Evolutionary conservation across 208 protist genomes (phyloP), one percentile per base, ranked within the genome.

Genomic region (Blastocrithidia nonstop): DNA sequence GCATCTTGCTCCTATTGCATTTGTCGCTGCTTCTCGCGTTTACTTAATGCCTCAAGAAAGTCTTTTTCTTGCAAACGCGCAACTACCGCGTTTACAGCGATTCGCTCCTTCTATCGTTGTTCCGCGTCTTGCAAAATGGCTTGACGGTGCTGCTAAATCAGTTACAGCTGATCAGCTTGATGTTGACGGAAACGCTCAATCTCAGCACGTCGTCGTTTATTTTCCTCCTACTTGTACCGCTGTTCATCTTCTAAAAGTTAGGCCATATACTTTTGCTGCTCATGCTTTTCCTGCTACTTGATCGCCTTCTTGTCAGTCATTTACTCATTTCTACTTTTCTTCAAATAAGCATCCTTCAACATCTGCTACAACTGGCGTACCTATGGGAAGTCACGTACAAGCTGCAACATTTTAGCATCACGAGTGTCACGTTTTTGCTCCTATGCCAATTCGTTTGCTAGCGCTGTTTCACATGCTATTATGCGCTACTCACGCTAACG

Each of bases 331-430:
- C 79, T 72, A n/a, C 60, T 66, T 52, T 86, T 85, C 24, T 67
- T 71, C 44, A 82, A 59, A 39, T 82, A 66, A 16, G 85, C 85
- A 43, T 83, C 61, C 43, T 76, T 77, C 26, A 94, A 56, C 53
- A 61, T 51, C 29, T 60, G 35, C 51, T 88, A 68, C 28, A 94
- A 50, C 22, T 81, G 59, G n/a, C 79, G 76, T 31, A 94, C 62
- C 52, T 87, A 72, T 0, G 80, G 80, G 37, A 68, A 75, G n/a
- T 76, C 54, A 15, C 74, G 61, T 8, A 72, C 80, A 2, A 88
- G 62, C 58, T 89, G 85, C 16, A 89, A 56, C 78, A 88, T 94
- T 59, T 94, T 94, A n/a, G 57, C 61, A 38, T 91, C 78, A 42
- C 71, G 62, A 19, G 83, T 6, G 32, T 88, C 72, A 4, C 62